Base-by-base conservation (phyloP, 2,329 filamentous ascomycete genomes). In the Lecanoromycetidae sp. region DNA sequence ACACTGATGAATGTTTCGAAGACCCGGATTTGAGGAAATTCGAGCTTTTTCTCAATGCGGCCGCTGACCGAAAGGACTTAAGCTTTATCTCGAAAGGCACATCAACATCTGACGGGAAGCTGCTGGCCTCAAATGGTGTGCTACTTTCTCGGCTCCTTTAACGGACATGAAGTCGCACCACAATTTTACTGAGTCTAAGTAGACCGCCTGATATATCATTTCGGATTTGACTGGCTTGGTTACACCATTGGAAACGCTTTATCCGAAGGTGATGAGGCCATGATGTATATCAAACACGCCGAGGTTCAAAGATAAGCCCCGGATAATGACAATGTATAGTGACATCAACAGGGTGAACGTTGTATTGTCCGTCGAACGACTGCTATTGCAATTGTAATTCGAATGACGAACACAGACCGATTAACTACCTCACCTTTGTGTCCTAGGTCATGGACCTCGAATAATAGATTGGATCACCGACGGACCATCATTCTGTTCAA, bases 151-250 rank as follows among this genome's bases (percentile, higher is more conserved):
- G n/a, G n/a, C n/a, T n/a, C n/a, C n/a, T n/a, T n/a, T n/a, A n/a
- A n/a, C n/a, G n/a, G n/a, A n/a, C n/a, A n/a, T n/a, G n/a, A n/a
- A n/a, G n/a, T n/a, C n/a, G n/a, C n/a, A n/a, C n/a, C n/a, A n/a
- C n/a, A n/a, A n/a, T n/a, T n/a, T n/a, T n/a, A n/a, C n/a, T n/a
- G n/a, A n/a, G n/a, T n/a, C n/a, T n/a, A 15, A 15, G 13, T 17
- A 45, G 43, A 45, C 34, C 43, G 43, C 9, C 22, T 45, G 12
- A 23, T 45, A 33, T 45, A 36, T 25, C 32, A 35, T 36, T 45
- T 45, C 20, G 43, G 43, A 5, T 45, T 45, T 27, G 33, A 45
- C 7, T 45, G 43, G 43, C 43, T 45, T 9, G 33, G 43, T 19
- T 26, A 20, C 9, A 4, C 30, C 5, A 27, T 5, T n/a, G 29